Evolutionary conservation across 805 yeast genomes (phyloP).

Genomic region (Suhomyces canberraensis): DNA sequence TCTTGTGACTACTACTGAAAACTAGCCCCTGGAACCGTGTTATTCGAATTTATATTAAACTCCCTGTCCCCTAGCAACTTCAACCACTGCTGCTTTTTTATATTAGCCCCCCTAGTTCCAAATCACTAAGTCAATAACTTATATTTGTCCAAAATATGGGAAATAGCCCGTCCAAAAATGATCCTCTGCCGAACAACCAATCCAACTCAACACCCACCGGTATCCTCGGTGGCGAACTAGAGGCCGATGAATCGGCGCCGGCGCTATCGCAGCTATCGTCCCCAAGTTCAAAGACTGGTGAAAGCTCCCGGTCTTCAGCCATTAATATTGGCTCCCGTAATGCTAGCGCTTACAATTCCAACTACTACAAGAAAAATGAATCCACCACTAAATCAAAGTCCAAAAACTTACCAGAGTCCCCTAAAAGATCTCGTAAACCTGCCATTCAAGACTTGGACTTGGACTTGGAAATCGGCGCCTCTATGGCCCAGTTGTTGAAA

Average conservation of each 20-base stretch:
- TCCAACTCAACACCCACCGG: slow-evolving; percentile 21
- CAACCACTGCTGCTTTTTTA: background rate
- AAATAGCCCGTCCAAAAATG: slow-evolving; percentile 61
- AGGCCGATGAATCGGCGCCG: slow-evolving; percentile 40
- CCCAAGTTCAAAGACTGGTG: slow-evolving; percentile 4
- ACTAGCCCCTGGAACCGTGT: too few relatives aligned
- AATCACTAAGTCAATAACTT: too few relatives aligned
- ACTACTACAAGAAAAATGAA: slow-evolving; percentile 6
- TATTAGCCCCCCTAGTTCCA: too few relatives aligned
- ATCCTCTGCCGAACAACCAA: slow-evolving; percentile 42
- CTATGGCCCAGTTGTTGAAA: slow-evolving; percentile 40
- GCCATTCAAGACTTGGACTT: slow-evolving; percentile 16
- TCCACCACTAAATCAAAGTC: background rate
- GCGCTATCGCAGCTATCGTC: slow-evolving; percentile 35
- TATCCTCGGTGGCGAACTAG: slow-evolving; percentile 37
- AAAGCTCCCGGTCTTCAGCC: slow-evolving; percentile 11
- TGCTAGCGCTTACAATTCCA: slow-evolving; percentile 6
- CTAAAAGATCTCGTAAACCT: slow-evolving; percentile 1
- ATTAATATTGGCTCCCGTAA: slow-evolving; percentile 9
- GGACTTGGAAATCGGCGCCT: slow-evolving; percentile 45
- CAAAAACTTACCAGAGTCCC: background rate
- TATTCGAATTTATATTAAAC: too few relatives aligned
- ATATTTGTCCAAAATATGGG: slow-evolving; percentile 52
- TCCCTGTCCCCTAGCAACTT: background rate
- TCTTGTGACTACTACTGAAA: background rate